Evolutionary conservation across 2,329 filamentous ascomycete species (phyloP), one percentile per base, ranked within the genome.

Genomic region (Cryoendolithus antarcticus): DNA sequence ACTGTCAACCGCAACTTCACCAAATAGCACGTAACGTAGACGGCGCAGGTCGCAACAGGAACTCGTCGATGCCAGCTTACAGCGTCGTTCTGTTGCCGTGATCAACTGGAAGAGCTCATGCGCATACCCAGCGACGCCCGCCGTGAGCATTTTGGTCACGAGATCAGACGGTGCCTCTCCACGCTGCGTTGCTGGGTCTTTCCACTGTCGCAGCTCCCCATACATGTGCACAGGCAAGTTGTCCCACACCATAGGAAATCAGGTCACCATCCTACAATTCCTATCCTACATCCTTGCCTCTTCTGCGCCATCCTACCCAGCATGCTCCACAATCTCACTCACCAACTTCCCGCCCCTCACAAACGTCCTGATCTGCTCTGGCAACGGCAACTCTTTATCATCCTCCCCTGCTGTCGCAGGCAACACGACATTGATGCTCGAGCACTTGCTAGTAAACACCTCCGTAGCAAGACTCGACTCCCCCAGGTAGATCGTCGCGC

Each of bases 291-390:
- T 19, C 15, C 5, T 19, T n/a, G n/a, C n/a, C n/a, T n/a, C n/a
- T n/a, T n/a, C n/a, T n/a, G n/a, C n/a, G n/a, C n/a, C n/a, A 19
- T 19, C 15, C 5, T 19, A 40, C 38, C 89, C 88, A 47, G 83
- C 77, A 65, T 96, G 89, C 54, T 91, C 86, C 11, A 98, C 91
- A 60, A 98, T 96, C 71, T 96, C 89, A 56, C 78, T 94, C 21
- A 89, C 74, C 46, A 96, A 58, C 48, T 82, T 77, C 13, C 84
- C 82, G 62, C 86, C 67, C 61, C 80, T 84, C 67, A 75, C 70
- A 72, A 70, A 84, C 69, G 57, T 86, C 75, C 86, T 78, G 54
- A 95, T 82, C 69, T 98, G 91, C 55, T 88, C 85, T 0, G 91
- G 91, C 43, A 96, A 62, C 1, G 91, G 80, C 38, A 84, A 74